Base-by-base conservation (phyloP, 164 flowering plant species). In the Cinnamomum chago region DNA sequence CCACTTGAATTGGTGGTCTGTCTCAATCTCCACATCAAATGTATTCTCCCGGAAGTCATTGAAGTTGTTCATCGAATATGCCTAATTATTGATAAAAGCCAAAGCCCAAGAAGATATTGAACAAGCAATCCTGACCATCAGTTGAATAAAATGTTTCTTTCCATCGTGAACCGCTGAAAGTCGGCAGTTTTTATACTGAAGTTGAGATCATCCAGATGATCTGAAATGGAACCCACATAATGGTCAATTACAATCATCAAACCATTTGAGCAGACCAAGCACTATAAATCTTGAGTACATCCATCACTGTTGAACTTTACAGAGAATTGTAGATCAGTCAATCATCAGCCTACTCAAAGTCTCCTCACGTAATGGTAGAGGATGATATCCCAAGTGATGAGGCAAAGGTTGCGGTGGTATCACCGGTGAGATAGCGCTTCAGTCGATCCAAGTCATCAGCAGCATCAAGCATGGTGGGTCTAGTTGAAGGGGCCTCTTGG, bases 401-500 rank as follows among this genome's bases (percentile, higher is more conserved):
- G 33, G 79, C 68, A 70, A 77, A 72, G 28, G 81, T 82, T 24
- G 75, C 66, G 15, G 82, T 79, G 9, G 75, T 77, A 67, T 82
- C 84, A 10, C 80, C 82, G 65, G 74, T 58, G 33, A 82, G 80
- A 76, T 79, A 79, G 18, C 70, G 68, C 27, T 79, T 82, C 35
- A 82, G 78, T 72, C 80, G 71, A 47, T 77, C 80, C 35, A 82
- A 73, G 73, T 79, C 82, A 65, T 82, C 84, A 11, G 82, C 84
- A 25, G 80, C 80, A 28, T 82, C 82, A 12, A 75, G 62, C 84
- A 79, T 79, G 33, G 75, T 77, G 55, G 84, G 81, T 70, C 84
- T 73, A 33, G 77, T 67, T 52, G 84, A 74, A 64, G 84, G 79
- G 68, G 68, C 71, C n/a, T 79, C 78, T 64, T 79, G 80, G 20